phyloP scores from a whole-genome alignment of 768 basidiomycete genomes.

The Lepiota subincarnata region DNA sequence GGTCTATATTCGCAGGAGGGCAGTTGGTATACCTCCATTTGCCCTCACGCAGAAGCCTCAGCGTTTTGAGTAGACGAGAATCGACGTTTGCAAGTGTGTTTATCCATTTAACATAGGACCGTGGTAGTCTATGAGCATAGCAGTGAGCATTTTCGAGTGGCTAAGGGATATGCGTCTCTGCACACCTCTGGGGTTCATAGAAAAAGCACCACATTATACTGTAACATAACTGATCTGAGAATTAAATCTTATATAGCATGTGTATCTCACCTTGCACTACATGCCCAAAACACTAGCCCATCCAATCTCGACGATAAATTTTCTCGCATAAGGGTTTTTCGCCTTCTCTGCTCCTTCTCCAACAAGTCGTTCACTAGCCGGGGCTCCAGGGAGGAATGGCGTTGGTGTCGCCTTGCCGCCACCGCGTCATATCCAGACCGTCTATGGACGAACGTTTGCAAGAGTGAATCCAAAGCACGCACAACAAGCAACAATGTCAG shows the following conservation, averaged over 20 bases:
- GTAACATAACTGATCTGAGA: conserved; percentile 3
- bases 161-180: neutral
- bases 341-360: conserved; percentile 26
- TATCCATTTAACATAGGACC: conserved; percentile 78
- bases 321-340: conserved; percentile 19
- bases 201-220: conserved; percentile 92
- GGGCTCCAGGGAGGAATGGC: conserved; percentile 12
- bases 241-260: conserved; percentile 6
- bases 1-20: conserved; percentile 32
- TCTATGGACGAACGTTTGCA: conserved; percentile 48
- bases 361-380: conserved; percentile 18
- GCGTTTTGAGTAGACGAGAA: conserved; percentile 45
- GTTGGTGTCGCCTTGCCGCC: neutral
- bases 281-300: conserved; percentile 71
- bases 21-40: conserved; percentile 57
- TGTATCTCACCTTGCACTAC: conserved; percentile 61
- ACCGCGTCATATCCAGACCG: conserved; percentile 14
- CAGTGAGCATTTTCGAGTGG: neutral
- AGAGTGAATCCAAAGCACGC: conserved; percentile 59
- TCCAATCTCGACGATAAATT: conserved; percentile 50
- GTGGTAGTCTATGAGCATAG: conserved; percentile 41
- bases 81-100: conserved; percentile 66
- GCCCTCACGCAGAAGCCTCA: conserved; percentile 51
- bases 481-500: conserved; percentile 65
- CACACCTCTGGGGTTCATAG: conserved; percentile 67